Evolutionary conservation across 257 asterid species (phyloP).

Genomic region (Plantago major): DNA sequence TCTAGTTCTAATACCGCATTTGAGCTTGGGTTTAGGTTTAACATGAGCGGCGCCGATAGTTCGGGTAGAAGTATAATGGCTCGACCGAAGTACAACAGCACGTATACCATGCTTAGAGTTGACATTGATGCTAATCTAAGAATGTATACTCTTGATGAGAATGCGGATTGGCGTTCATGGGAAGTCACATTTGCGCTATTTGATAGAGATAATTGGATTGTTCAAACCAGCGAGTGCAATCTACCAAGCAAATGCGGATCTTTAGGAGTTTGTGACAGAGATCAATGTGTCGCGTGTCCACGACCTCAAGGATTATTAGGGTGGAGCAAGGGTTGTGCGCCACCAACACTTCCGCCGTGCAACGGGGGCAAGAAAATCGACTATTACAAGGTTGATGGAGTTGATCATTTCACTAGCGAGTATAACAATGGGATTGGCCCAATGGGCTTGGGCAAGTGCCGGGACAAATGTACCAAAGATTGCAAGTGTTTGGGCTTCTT

Average conservation of each 20-base stretch:
- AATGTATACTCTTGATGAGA: slow-evolving; percentile 30
- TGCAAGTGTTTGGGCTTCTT: slow-evolving; percentile 42
- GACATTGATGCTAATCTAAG: slow-evolving; percentile 44
- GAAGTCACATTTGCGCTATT: slow-evolving; percentile 21
- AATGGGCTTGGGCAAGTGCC: slow-evolving; percentile 25
- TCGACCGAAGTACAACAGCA: slow-evolving; percentile 41
- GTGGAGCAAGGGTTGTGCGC: slow-evolving; percentile 38
- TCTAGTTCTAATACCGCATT: slow-evolving; percentile 23
- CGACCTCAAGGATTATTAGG: slow-evolving; percentile 34
- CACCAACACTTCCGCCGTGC: slow-evolving; percentile 35
- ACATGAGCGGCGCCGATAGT: slow-evolving; percentile 25
- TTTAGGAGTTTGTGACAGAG: slow-evolving; percentile 32
- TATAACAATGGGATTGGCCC: slow-evolving; percentile 39
- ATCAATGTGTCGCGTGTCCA: slow-evolving; percentile 50
- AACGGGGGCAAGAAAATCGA: slow-evolving; percentile 19
- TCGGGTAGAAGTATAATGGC: slow-evolving; percentile 23
- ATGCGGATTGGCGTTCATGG: slow-evolving; percentile 41
- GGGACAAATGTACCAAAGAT: slow-evolving; percentile 25
- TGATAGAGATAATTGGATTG: background rate
- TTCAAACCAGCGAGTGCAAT: slow-evolving; percentile 1
- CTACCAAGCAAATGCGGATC: slow-evolving; percentile 36
- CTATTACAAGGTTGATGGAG: slow-evolving; percentile 33
- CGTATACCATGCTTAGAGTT: slow-evolving; percentile 37
- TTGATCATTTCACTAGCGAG: slow-evolving; percentile 23
- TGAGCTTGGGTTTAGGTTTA: slow-evolving; percentile 30